Evolutionary conservation across 2,329 filamentous ascomycete genomes (phyloP), one percentile per base, ranked within the genome.

Genomic region (Torrubiella hemipterigena): DNA sequence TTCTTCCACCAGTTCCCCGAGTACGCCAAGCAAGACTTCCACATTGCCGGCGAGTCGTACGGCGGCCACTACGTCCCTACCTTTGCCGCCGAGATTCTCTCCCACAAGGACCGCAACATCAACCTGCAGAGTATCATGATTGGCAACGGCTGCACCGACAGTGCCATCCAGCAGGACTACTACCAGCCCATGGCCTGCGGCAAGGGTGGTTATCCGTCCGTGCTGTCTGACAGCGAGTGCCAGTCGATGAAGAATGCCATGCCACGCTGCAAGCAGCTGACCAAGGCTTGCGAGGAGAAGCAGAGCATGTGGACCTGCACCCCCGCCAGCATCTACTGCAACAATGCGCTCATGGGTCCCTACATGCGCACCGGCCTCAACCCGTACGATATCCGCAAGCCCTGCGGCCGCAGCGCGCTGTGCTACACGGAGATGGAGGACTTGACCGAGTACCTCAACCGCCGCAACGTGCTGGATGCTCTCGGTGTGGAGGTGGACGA

Each of bases 1-100:
- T 98, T 98, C 76, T 98, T 98, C 73, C 81, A 94, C 64, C 83
- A 95, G 55, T 98, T 96, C 72, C 91, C 91, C 34, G 73, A 98
- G 61, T 98, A 98, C 53, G 75, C 85, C 29, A 72, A 78, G 53
- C 89, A 96, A 61, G 80, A 89, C 61, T 98, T 98, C 77, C 89
- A 96, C 68, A 94, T 95, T 59, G 81, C 87, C 40, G 87, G 87
- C 55, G 87, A 95, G 66, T 93, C 84, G 2, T 95, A 95, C 50
- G 87, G 82, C 43, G 87, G 87, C 19, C 87, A 95, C 63, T 95
- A 95, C 63, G 93, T 94, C 42, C 87, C 87, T 23, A 83, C 89
- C 42, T 93, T 94, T 47, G 77, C 86, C 31, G 77, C 81, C 4
- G 87, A 95, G 68, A 94, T 95, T 42, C 68, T 94, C 32, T 80